These are phyloP conservation scores for Apiotrichum gamsii DNA, from an alignment of 1,284 basidiomycete genomes.

Conservation along the genomic window DNA sequence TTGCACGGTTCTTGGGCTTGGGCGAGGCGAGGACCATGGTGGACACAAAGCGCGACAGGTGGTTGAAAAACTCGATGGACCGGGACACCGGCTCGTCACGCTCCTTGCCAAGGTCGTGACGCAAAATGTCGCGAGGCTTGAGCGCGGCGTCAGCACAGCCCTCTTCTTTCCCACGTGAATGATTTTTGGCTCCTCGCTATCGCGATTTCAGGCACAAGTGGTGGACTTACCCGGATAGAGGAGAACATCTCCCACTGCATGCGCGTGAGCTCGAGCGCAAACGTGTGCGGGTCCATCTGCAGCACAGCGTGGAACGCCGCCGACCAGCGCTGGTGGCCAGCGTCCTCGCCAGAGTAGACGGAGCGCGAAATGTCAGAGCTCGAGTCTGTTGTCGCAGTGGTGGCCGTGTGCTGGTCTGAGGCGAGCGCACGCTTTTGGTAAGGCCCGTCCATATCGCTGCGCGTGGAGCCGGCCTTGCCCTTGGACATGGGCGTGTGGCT, in stretches of 20 bases:
- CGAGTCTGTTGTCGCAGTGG: slow-evolving; percentile 3
- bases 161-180: too few relatives aligned
- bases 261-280: slow-evolving; percentile 44
- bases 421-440: neutral
- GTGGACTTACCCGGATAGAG: too few relatives aligned
- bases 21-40: slow-evolving; percentile 43
- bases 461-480: slow-evolving; percentile 5
- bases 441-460: slow-evolving; percentile 2
- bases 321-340: slow-evolving; percentile 11
- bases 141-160: too few relatives aligned
- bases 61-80: slow-evolving; percentile 46
- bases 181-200: too few relatives aligned
- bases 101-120: slow-evolving; percentile 46
- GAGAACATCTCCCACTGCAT: slow-evolving; percentile 44
- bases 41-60: slow-evolving; percentile 43
- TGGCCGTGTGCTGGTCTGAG: neutral
- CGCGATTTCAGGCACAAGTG: too few relatives aligned
- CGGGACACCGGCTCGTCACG: slow-evolving; percentile 34
- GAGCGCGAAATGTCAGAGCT: slow-evolving; percentile 11
- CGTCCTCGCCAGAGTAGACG: slow-evolving; percentile 6
- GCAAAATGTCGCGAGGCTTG: slow-evolving; percentile 42
- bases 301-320: slow-evolving; percentile 13
- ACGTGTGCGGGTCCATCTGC: slow-evolving; percentile 27
- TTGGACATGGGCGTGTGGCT: neutral
- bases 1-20: slow-evolving; percentile 43